Conservation (phyloP, 2,329 filamentous ascomycete species). For the Cryphonectria japonica region DNA sequence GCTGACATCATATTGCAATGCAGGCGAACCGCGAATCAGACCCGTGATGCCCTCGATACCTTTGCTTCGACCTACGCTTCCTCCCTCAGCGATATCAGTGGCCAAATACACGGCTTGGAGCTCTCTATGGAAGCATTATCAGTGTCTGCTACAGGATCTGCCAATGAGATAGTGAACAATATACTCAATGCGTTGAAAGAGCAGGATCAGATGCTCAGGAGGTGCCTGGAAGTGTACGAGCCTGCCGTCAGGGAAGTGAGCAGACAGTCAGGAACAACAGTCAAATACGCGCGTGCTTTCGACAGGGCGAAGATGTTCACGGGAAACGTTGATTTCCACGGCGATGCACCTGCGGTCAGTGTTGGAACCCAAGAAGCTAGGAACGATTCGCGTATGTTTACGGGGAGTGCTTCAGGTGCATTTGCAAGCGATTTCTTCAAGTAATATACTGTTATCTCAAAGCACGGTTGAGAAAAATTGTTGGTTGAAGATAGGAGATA, state of each 20-base stretch:
- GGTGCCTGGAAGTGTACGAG: not conserved
- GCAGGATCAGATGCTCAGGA: not conserved
- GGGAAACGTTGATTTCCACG: conserved; percentile 10
- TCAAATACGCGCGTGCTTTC: conserved; percentile 3
- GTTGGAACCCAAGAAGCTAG: not conserved
- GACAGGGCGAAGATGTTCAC: not conserved
- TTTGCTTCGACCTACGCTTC: conserved; percentile 2
- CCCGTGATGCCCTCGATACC: not conserved
- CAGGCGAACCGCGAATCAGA: conserved; percentile 11
- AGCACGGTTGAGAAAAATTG: not conserved
- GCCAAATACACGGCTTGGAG: conserved; percentile 3
- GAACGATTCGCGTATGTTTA: not conserved
- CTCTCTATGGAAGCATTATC: not conserved
- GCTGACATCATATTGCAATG: not conserved
- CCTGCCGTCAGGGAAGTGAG: conserved; percentile 12
- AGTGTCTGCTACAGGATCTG: not conserved
- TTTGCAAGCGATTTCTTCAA: not conserved
- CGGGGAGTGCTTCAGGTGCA: not conserved
- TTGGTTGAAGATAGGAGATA: not conserved
- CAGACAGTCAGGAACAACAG: not conserved
- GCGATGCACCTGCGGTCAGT: not conserved
- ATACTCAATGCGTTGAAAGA: not conserved
- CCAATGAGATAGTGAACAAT: not conserved
- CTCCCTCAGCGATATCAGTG: not conserved
- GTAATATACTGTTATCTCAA: not conserved